Base-by-base conservation (phyloP, 352 stramenopile genomes). In the Phytophthora capsici region DNA sequence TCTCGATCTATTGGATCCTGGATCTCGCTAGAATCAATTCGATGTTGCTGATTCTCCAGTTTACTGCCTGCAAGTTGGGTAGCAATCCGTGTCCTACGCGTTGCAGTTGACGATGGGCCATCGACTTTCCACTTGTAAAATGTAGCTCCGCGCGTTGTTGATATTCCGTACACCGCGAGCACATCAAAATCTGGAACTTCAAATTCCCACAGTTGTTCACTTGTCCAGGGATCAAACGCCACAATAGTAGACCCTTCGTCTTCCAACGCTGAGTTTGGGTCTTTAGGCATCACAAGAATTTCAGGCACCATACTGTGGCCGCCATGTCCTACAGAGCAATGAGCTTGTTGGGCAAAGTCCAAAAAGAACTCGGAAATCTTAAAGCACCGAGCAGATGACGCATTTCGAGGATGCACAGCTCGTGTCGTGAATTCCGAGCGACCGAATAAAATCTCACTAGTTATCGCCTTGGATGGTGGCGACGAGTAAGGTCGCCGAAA, bases 281-380 rank as follows among this genome's bases (percentile, higher is more conserved):
- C 82, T 32, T 86, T 90, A 0, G 77, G 76, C 25, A 90, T 51
- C 41, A 91, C 84, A 13, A 89, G 49, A 23, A 90, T 86, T 8
- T 85, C 72, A 6, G 80, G 82, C 23, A 67, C 64, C 45, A 75
- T 63, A 3, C 69, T 69, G 13, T 68, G 67, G 4, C 58, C 53
- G 38, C 71, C 54, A 14, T 75, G 54, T 16, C 71, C 55, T 12
- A 71, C 51, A 20, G 66, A 66, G 49, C 86, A 95, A 40, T 74
- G 72, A 14, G 83, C 69, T 8, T 82, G 69, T 20, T 80, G 66
- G 0, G 80, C 73, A 51, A 95, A 89, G 62, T 95, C 81, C 22
- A 95, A 37, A 56, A 95, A 95, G 55, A 88, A 95, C 67, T 95
- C 86, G 1, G 84, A 88, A 44, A 95, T 90, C 53, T 80, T 89